Conservation (phyloP, 1,139 yeast species). For the Lodderomyces margitis region DNA sequence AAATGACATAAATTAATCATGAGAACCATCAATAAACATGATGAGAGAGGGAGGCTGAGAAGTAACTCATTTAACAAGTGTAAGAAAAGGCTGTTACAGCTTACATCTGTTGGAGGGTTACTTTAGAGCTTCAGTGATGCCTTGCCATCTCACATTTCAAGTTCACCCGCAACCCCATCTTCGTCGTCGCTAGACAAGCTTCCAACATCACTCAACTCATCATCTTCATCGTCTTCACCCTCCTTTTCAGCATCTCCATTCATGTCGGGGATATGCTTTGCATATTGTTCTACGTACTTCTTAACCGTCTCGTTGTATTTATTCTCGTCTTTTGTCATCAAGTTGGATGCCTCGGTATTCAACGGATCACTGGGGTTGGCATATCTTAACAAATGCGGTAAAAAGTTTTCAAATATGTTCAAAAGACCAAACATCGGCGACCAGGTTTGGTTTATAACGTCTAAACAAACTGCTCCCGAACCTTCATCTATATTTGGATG, state of each 20-base stretch:
- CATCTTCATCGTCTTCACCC: conserved; percentile 46
- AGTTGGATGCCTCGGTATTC: conserved; percentile 85
- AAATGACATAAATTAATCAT: not conserved
- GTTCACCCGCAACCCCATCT: conserved; percentile 11
- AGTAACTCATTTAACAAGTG: too few relatives aligned
- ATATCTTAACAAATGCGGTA: conserved; percentile 87
- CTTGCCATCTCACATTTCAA: conserved; percentile 3
- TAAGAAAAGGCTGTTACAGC: too few relatives aligned
- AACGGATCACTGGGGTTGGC: conserved; percentile 96
- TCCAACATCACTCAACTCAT: conserved; percentile 49
- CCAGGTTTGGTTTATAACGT: conserved; percentile 97
- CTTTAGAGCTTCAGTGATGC: too few relatives aligned
- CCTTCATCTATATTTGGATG: conserved; percentile 93
- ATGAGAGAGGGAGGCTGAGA: too few relatives aligned
- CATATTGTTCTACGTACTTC: conserved; percentile 72
- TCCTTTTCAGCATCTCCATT: conserved; percentile 33
- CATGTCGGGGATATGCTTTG: conserved; percentile 35
- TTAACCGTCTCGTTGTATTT: conserved; percentile 69
- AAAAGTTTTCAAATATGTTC: conserved; percentile 88
- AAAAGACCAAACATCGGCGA: conserved; percentile 93
- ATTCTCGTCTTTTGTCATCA: conserved; percentile 70
- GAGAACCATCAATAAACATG: not conserved
- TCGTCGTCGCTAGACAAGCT: conserved; percentile 47
- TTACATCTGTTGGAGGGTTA: too few relatives aligned
- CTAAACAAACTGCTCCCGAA: conserved; percentile 92